Conservation (phyloP, 768 basidiomycete genomes). For the Cyathus striatus region DNA sequence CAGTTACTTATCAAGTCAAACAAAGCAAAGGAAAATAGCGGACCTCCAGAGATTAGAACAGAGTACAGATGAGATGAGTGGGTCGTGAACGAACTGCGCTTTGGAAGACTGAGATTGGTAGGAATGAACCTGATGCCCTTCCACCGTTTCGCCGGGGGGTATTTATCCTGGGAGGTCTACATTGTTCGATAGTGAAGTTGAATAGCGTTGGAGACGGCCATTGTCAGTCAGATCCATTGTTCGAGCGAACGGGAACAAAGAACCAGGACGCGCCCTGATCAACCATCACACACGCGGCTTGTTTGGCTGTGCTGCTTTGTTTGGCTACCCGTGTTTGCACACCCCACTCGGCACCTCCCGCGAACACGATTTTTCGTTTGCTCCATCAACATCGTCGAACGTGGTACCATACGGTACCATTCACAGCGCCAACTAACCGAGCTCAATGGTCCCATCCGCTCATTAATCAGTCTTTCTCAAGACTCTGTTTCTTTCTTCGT, state of each 20-base stretch:
- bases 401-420: too few relatives aligned
- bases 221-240: background rate
- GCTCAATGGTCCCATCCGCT: too few relatives aligned
- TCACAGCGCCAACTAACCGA: too few relatives aligned
- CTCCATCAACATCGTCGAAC: too few relatives aligned
- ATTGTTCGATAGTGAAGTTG: too few relatives aligned
- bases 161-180: background rate
- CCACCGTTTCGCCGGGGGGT: background rate
- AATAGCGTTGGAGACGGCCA: background rate
- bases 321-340: constrained; percentile 1
- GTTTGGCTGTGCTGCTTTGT: background rate
- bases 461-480: too few relatives aligned
- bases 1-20: background rate
- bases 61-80: background rate
- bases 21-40: background rate
- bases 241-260: too few relatives aligned
- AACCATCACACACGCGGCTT: background rate
- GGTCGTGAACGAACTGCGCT: background rate
- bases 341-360: background rate
- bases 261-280: background rate
- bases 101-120: background rate
- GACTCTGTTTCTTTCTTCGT: too few relatives aligned
- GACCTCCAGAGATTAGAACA: background rate
- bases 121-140: background rate
- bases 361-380: background rate